Evolutionary conservation across 2,329 filamentous ascomycete species (phyloP).

Genomic region (Mycosphaerella arachidis): DNA sequence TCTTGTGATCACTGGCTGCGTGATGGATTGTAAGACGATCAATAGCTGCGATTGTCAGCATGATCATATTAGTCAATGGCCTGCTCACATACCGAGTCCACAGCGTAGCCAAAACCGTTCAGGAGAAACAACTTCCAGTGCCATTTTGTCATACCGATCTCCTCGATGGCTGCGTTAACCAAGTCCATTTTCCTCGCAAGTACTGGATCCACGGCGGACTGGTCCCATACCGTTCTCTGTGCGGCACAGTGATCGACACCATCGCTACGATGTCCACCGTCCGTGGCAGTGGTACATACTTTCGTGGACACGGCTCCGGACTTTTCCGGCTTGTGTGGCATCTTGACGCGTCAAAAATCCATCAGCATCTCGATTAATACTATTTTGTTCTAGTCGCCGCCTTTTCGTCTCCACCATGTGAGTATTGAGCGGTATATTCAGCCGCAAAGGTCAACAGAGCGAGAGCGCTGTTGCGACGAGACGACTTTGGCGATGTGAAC

Average conservation of each 20-base stretch:
- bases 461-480: no score
- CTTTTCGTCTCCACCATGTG: no score
- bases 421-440: no score
- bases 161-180: constrained; percentile 43
- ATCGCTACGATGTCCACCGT: neutral
- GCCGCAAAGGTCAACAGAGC: no score
- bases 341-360: neutral
- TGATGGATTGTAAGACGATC: constrained; percentile 35
- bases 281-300: neutral
- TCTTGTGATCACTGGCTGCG: constrained; percentile 29
- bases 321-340: neutral
- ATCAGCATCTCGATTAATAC: neutral
- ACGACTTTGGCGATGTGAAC: no score
- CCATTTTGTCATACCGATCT: constrained; percentile 58
- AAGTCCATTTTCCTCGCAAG: constrained; percentile 38
- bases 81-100: constrained; percentile 14
- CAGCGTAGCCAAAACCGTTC: constrained; percentile 55
- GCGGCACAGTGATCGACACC: neutral
- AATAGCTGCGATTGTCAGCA: constrained; percentile 27
- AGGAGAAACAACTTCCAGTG: constrained; percentile 59
- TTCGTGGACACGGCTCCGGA: neutral
- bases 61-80: neutral
- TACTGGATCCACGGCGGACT: constrained; percentile 34
- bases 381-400: no score
- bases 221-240: constrained; percentile 11